These are phyloP conservation scores for Apophysomyces variabilis DNA, from an alignment of 371 early-diverging fungal genomes.

Conservation along the genomic window DNA sequence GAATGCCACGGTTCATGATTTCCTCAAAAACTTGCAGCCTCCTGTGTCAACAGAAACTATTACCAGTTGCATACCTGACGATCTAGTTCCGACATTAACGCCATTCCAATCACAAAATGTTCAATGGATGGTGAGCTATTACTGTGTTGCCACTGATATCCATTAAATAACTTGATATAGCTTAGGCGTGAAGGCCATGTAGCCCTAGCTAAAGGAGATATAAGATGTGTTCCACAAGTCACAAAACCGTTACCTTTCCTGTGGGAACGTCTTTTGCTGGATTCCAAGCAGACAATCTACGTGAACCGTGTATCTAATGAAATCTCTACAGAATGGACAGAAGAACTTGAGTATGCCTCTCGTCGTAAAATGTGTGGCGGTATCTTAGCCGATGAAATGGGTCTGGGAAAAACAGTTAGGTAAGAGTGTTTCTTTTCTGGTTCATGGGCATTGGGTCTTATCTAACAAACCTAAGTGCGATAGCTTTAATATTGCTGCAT, in stretches of 20 bases:
- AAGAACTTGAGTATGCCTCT: slow-evolving; percentile 5
- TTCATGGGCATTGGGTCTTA: background rate
- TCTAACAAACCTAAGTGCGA: slow-evolving; percentile 39
- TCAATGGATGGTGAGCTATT: slow-evolving; percentile 39
- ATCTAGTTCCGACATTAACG: slow-evolving; percentile 22
- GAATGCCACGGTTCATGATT: slow-evolving; percentile 22
- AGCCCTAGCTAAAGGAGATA: slow-evolving; percentile 7
- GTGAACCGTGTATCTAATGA: slow-evolving; percentile 22
- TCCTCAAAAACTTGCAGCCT: slow-evolving; percentile 37
- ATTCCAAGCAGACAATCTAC: slow-evolving; percentile 13
- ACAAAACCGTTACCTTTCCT: slow-evolving; percentile 16
- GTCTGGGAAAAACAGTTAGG: slow-evolving; percentile 75
- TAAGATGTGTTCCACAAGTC: background rate
- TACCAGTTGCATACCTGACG: slow-evolving; percentile 14
- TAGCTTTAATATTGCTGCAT: slow-evolving; percentile 49
- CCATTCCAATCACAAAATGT: slow-evolving; percentile 50
- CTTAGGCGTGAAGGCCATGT: slow-evolving; percentile 28
- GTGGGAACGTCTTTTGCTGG: slow-evolving; percentile 18
- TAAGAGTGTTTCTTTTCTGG: background rate
- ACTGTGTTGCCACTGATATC: background rate
- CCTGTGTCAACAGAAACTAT: slow-evolving; percentile 16
- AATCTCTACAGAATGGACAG: background rate
- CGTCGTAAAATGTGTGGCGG: slow-evolving; percentile 41
- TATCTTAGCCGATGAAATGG: slow-evolving; percentile 60
- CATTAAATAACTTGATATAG: background rate